A percentile compares a stretch with the other conserved stretches of the same genome.
Conservation (phyloP, 371 early-diverging fungal genomes). For the Actinomortierella wolfii region DNA sequence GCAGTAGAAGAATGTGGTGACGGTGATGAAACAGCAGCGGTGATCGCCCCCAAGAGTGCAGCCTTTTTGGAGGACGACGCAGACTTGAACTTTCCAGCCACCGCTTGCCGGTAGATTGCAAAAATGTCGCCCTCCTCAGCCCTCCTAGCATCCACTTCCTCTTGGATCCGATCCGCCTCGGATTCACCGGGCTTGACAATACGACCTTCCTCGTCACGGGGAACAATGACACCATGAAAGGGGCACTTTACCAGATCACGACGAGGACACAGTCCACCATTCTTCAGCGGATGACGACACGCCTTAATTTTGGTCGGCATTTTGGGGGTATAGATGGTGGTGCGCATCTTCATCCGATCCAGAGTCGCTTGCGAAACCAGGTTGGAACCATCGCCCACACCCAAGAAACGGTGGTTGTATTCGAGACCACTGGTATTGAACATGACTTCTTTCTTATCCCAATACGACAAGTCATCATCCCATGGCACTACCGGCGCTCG, state of each 20-base stretch:
- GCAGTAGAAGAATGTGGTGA: not conserved
- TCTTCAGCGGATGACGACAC: conserved; percentile 69
- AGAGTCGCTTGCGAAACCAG: conserved; percentile 58
- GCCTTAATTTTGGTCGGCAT: conserved; percentile 53
- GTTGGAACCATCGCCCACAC: conserved; percentile 66
- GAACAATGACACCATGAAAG: conserved; percentile 71
- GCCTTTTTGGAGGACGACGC: not conserved
- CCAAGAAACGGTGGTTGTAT: conserved; percentile 66
- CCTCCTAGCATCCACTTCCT: conserved; percentile 12
- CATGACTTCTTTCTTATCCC: conserved; percentile 66
- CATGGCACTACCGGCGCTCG: conserved; percentile 71
- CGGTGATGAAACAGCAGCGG: conserved; percentile 16
- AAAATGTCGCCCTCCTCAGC: conserved; percentile 20
- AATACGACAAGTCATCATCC: conserved; percentile 73
- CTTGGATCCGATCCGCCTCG: conserved; percentile 20
- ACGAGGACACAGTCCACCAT: conserved; percentile 71
- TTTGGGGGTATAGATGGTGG: conserved; percentile 52
- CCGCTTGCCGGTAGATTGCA: not conserved
- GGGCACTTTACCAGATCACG: conserved; percentile 75
- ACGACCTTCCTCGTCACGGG: conserved; percentile 65
- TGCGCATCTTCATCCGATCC: conserved; percentile 56
- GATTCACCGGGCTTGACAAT: conserved; percentile 31
- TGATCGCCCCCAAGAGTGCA: conserved; percentile 20
- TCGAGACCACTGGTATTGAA: conserved; percentile 71
- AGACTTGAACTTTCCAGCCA: not conserved